These are phyloP conservation scores for Kuraishia hungarica DNA, from an alignment of 805 yeast species.

Conservation along the genomic window DNA sequence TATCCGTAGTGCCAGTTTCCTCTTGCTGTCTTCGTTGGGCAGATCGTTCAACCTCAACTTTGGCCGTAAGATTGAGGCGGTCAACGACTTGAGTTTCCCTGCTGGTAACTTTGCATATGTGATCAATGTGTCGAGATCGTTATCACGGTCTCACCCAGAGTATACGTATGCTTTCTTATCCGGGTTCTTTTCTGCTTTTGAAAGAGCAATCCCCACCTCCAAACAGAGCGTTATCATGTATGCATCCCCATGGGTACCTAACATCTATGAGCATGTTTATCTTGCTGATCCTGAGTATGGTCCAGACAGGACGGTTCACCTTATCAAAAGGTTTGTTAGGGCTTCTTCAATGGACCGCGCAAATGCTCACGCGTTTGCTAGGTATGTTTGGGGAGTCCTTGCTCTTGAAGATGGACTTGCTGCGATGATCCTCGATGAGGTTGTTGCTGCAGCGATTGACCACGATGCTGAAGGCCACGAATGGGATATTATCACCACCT, in stretches of 20 bases:
- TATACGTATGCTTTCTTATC: conserved; percentile 48
- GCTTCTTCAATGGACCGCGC: conserved; percentile 42
- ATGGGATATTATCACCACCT: conserved; percentile 54
- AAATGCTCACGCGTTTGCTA: conserved; percentile 44
- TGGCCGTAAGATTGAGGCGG: conserved; percentile 45
- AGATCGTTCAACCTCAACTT: conserved; percentile 49
- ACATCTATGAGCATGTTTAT: conserved; percentile 51
- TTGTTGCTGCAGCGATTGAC: conserved; percentile 65
- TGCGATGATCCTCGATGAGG: conserved; percentile 58
- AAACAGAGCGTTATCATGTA: conserved; percentile 38
- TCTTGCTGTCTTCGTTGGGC: conserved; percentile 54
- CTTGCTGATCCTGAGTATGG: conserved; percentile 49
- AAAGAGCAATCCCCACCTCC: conserved; percentile 23
- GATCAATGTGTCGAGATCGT: conserved; percentile 41
- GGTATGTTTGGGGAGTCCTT: conserved; percentile 59
- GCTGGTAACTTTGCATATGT: conserved; percentile 57
- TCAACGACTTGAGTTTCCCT: conserved; percentile 61
- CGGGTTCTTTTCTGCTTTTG: conserved; percentile 44
- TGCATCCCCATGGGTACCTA: conserved; percentile 68
- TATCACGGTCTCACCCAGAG: conserved; percentile 49
- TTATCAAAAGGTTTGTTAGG: conserved; percentile 54
- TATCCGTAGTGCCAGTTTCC: conserved; percentile 56
- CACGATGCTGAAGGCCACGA: conserved; percentile 67
- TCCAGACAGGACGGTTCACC: conserved; percentile 46
- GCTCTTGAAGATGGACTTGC: conserved; percentile 54